Conservation (phyloP, 2,329 filamentous ascomycete genomes). For the Trichoderma cornu-damae region DNA sequence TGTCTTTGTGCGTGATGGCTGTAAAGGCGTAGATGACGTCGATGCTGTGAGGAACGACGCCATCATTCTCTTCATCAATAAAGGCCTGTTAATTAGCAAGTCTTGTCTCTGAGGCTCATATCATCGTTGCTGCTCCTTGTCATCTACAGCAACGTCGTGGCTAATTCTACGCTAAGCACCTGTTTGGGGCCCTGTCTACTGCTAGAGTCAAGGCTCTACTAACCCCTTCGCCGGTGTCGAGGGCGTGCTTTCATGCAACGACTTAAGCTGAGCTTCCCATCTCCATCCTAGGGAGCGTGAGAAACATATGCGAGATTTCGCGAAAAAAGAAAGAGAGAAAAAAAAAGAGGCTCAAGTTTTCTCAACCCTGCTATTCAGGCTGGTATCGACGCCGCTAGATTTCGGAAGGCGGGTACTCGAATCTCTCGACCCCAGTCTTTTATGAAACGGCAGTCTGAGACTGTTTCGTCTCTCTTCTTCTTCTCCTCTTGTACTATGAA, state of each 20-base stretch:
- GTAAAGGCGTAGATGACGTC: neutral
- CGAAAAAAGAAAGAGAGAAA: too few relatives aligned
- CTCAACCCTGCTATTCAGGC: constrained; percentile 51
- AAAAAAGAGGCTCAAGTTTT: constrained; percentile 48
- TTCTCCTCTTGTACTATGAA: constrained; percentile 61
- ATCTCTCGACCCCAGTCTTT: constrained; percentile 45
- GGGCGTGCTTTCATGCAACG: constrained; percentile 52
- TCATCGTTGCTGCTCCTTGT: neutral
- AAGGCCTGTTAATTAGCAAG: too few relatives aligned
- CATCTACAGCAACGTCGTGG: neutral
- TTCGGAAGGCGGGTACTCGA: constrained; percentile 40
- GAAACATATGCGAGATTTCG: constrained; percentile 59
- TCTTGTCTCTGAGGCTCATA: neutral
- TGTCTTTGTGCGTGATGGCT: neutral
- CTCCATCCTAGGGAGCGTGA: constrained; percentile 56
- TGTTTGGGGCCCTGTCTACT: constrained; percentile 44
- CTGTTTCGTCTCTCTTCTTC: constrained; percentile 54
- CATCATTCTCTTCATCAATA: neutral
- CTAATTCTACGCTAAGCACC: constrained; percentile 42
- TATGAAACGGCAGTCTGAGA: constrained; percentile 40
- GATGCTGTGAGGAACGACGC: neutral
- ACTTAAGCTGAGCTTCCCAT: constrained; percentile 50
- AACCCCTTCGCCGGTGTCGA: constrained; percentile 49
- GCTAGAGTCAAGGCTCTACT: constrained; percentile 21
- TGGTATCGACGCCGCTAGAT: constrained; percentile 40